These are phyloP conservation scores for Fusarium liriodendri DNA, from an alignment of 2,329 filamentous ascomycete species.

Conservation along the genomic window DNA sequence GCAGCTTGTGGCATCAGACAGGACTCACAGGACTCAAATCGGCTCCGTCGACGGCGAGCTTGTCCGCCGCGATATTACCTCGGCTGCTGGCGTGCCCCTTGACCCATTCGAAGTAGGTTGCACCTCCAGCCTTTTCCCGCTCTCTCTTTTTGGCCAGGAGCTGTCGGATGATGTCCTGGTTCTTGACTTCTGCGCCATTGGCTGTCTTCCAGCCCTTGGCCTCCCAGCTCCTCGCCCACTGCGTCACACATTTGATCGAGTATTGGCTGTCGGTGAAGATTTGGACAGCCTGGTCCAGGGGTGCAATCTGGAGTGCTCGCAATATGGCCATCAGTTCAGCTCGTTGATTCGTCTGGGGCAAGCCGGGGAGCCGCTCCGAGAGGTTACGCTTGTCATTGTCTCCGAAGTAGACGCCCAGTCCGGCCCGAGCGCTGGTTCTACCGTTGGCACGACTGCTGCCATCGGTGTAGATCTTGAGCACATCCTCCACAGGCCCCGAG, in stretches of 20 bases:
- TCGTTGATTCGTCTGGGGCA: conserved; percentile 90
- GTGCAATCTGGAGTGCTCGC: conserved; percentile 82
- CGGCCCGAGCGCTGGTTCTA: conserved; percentile 63
- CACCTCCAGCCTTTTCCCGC: conserved; percentile 67
- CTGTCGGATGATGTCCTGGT: conserved; percentile 83
- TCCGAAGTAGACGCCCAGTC: conserved; percentile 74
- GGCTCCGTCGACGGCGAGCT: conserved; percentile 70
- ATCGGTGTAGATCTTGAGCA: conserved; percentile 68
- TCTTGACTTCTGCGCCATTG: conserved; percentile 79
- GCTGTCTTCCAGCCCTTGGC: conserved; percentile 82
- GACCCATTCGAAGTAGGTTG: conserved; percentile 85
- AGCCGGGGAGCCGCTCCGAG: conserved; percentile 79
- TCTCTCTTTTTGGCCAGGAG: conserved; percentile 79
- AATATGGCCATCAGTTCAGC: conserved; percentile 93
- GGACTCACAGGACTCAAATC: conserved; percentile 43
- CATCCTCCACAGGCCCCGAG: conserved; percentile 25
- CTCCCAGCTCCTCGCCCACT: conserved; percentile 85
- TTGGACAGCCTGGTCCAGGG: conserved; percentile 73
- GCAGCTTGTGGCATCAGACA: background rate
- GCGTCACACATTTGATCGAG: conserved; percentile 87
- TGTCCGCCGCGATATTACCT: conserved; percentile 86
- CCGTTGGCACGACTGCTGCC: conserved; percentile 72
- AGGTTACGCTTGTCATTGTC: conserved; percentile 69
- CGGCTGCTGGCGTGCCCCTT: conserved; percentile 81
- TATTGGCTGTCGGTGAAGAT: conserved; percentile 94